Conservation (phyloP, 352 stramenopile species). For the Phytophthora aleatoria region DNA sequence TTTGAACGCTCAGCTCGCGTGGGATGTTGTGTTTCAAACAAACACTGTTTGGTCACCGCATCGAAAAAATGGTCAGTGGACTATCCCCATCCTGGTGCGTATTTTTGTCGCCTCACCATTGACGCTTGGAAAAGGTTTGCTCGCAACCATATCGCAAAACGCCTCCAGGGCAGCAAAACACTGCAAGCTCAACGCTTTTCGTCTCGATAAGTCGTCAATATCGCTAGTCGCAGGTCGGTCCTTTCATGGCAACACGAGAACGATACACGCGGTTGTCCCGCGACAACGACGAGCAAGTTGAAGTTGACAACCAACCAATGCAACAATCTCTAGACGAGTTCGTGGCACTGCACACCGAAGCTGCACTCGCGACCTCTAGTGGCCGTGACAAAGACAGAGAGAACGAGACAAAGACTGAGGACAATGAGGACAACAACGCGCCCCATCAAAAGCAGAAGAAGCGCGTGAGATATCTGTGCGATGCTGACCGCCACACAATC, state of each 20-base stretch:
- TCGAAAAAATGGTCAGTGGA: slow-evolving; percentile 17
- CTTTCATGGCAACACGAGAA: slow-evolving; percentile 13
- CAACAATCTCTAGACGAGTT: slow-evolving; percentile 17
- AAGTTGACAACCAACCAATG: slow-evolving; percentile 14
- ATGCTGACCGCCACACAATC: slow-evolving; percentile 62
- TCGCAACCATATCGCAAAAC: slow-evolving; percentile 20
- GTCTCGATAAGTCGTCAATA: background rate
- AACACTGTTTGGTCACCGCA: background rate
- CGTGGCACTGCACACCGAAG: slow-evolving; percentile 15
- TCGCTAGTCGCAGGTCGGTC: background rate
- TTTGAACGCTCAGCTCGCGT: background rate
- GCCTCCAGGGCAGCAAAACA: background rate
- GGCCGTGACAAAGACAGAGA: slow-evolving; percentile 1
- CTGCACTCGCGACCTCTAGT: background rate
- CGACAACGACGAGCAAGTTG: slow-evolving; percentile 21
- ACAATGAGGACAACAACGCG: slow-evolving; percentile 3
- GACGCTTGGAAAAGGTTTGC: slow-evolving; percentile 3
- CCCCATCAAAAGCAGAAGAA: slow-evolving; percentile 36
- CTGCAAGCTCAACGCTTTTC: background rate
- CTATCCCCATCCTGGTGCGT: slow-evolving; percentile 18
- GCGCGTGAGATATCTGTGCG: slow-evolving; percentile 55
- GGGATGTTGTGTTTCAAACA: no score
- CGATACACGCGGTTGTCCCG: slow-evolving; percentile 19
- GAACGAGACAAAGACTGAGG: slow-evolving; percentile 7
- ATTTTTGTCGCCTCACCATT: slow-evolving; percentile 31